A percentile compares a stretch with the other conserved stretches of the same genome.
These are phyloP conservation scores for Acer negundo DNA, from an alignment of 345 rosid species.

Conservation along the genomic window DNA sequence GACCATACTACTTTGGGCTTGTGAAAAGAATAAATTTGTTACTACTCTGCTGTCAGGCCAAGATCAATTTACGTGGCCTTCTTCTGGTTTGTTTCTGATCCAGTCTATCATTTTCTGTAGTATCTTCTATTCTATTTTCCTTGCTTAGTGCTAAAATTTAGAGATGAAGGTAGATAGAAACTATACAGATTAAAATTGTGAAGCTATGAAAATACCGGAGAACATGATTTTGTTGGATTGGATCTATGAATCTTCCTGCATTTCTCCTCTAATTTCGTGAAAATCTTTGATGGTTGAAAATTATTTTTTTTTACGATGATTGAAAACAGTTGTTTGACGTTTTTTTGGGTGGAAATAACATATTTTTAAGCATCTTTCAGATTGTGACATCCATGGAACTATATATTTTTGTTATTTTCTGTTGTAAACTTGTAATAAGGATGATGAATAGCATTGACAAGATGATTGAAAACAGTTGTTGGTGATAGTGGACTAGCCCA, in stretches of 20 bases:
- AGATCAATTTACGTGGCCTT: conserved; percentile 35
- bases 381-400: too few species aligned
- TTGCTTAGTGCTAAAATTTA: background rate
- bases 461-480: too few species aligned
- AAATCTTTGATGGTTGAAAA: too few species aligned
- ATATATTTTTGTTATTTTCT: too few species aligned
- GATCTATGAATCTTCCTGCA: background rate
- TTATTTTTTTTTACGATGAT: too few species aligned
- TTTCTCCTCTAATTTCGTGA: background rate
- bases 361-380: too few species aligned
- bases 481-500: too few species aligned
- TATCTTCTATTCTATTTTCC: background rate
- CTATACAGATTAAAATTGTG: too few species aligned
- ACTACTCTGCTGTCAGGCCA: conserved; percentile 33
- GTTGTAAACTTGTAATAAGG: too few species aligned
- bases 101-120: conserved; percentile 5
- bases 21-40: conserved; percentile 50
- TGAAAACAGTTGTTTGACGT: too few species aligned
- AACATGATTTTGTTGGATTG: conserved; percentile 2
- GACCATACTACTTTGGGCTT: conserved; percentile 42
- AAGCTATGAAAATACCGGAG: background rate
- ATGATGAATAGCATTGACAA: too few species aligned
- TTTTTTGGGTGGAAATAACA: too few species aligned
- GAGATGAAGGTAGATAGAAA: background rate
- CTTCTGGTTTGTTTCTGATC: conserved; percentile 49